Percentiles rank a stretch among this genome's conserved stretches.
These are phyloP conservation scores for Fusarium nurragi DNA, from an alignment of 2,329 filamentous ascomycete genomes.

Conservation along the genomic window DNA sequence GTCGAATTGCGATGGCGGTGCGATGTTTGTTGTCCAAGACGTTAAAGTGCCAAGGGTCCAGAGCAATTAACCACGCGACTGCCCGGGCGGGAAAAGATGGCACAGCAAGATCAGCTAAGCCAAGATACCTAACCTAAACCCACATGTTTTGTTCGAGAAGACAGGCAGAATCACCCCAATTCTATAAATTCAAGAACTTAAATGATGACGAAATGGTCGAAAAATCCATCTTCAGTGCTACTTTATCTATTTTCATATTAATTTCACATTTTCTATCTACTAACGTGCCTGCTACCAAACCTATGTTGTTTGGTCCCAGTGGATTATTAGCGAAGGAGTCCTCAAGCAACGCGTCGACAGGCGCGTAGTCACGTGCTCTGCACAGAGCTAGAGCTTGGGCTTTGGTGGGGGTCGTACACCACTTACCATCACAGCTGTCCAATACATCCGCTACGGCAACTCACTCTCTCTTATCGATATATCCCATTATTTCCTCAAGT, in stretches of 20 bases:
- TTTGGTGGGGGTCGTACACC: conserved; percentile 17
- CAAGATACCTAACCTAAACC: conserved; percentile 1
- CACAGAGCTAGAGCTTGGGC: not conserved
- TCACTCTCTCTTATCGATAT: not conserved
- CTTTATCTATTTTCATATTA: not conserved
- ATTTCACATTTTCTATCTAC: not conserved
- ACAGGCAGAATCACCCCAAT: not conserved
- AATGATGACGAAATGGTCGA: not conserved
- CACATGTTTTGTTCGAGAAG: not conserved
- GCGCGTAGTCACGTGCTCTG: not conserved
- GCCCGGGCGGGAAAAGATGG: not conserved
- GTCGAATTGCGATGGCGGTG: not conserved
- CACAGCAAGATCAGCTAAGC: not conserved
- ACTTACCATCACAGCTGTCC: not conserved
- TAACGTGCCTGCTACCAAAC: too few species aligned
- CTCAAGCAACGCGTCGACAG: not conserved
- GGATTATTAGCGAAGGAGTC: not conserved
- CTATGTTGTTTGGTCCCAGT: too few species aligned
- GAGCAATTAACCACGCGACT: not conserved
- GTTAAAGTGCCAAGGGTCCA: conserved; percentile 22
- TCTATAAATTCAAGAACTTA: not conserved
- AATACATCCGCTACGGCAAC: too few species aligned
- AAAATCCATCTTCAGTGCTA: not conserved
- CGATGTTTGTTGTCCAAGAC: conserved; percentile 14
- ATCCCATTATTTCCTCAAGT: too few species aligned